Base-by-base conservation (phyloP, 768 basidiomycete species). In the Leccinum ochraceum region DNA sequence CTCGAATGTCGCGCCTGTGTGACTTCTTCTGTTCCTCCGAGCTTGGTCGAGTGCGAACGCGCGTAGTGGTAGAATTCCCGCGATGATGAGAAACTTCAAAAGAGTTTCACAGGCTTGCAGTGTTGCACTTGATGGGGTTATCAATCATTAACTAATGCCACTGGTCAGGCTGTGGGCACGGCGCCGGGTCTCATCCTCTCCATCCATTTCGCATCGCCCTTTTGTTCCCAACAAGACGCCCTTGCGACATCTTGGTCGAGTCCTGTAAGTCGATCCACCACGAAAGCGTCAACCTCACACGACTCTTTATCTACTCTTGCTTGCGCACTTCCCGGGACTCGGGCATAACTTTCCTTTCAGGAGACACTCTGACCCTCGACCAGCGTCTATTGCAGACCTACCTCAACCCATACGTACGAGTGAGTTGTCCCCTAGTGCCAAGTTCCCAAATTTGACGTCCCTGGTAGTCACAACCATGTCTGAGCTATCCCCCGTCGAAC, bases 401-500 rank as follows among this genome's bases (percentile, higher is more conserved):
- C 20, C 58, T 26, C 32, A 34, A 59, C 42, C 53, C 53, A 52
- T 44, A 32, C 26, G 36, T 32, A 11, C 56, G 8, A 20, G 69
- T 71, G 17, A 54, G 69, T 28, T 13, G 30, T 53, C n/a, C 10
- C 17, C 22, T 20, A 53, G 17, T 22, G 20, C 34, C 14, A 53
- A 20, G 39, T 37, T 42, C 26, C 24, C 14, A 30, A 28, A 24
- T 17, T 5, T 57, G 52, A 70, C 24, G 2, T 36, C 36, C 36
- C 22, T 8, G 67, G 63, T 32, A 36, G 22, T 26, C 10, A 26
- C 26, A 42, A 46, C 44, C 20, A 61, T 84, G 65, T 80, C 78
- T 44, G 52, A 62, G n/a, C 30, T 57, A 11, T 55, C 65, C 3
- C 70, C 71, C 5, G 78, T 98, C 44, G 96, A 98, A 68, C 81